These are phyloP conservation scores for Heracleum sosnowskyi DNA, from an alignment of 129 eudicot genomes.

Conservation along the genomic window DNA sequence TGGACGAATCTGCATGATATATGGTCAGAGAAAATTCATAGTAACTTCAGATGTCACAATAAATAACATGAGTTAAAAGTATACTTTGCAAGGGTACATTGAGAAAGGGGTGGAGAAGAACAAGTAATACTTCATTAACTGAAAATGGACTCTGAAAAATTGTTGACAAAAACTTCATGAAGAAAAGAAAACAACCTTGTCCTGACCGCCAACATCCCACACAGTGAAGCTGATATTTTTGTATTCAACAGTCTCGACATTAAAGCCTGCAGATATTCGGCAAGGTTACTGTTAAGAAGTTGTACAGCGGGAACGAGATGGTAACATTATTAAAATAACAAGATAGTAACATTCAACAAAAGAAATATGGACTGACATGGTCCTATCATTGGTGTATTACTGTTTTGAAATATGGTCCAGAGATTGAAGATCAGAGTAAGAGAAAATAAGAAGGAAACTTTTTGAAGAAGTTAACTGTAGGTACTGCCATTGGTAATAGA, in stretches of 20 bases:
- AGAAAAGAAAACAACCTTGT: conserved; percentile 54
- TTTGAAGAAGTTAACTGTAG: no score
- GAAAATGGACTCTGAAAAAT: background rate
- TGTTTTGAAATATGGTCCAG: no score
- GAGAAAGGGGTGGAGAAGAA: background rate
- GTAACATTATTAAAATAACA: background rate
- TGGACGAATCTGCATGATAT: conserved; percentile 80
- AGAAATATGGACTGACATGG: background rate
- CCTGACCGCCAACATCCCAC: conserved; percentile 99
- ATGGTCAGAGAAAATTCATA: background rate
- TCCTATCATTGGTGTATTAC: no score
- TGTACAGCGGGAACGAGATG: background rate
- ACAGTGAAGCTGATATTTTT: conserved; percentile 99
- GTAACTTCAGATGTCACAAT: background rate
- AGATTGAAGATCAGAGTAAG: no score
- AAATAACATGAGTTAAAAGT: background rate
- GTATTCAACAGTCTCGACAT: conserved; percentile 98
- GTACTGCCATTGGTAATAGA: no score
- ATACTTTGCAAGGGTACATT: background rate
- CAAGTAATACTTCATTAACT: background rate
- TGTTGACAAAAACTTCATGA: background rate
- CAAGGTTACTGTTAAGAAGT: background rate
- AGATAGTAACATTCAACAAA: background rate
- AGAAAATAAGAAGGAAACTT: no score
- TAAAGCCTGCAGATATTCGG: conserved; percentile 55